Percentiles rank a stretch among this genome's conserved stretches.
Conservation (phyloP, 768 basidiomycete species). For the Panus rudis region DNA sequence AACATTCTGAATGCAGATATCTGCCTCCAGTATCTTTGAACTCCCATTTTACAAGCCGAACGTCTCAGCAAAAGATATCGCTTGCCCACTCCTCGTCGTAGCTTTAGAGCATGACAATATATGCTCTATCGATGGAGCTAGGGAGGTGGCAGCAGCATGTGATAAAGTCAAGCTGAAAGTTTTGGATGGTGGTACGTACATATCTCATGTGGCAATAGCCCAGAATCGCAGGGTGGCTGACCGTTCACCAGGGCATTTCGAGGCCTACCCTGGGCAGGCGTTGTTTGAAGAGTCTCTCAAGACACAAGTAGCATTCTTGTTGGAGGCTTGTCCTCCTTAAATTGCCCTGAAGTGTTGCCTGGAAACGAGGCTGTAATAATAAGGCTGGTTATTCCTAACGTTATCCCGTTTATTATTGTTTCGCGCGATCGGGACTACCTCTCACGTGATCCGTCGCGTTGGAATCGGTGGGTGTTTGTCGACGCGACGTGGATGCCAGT, state of each 20-base stretch:
- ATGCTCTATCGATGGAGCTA: neutral
- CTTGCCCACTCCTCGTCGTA: neutral
- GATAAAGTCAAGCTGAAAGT: neutral
- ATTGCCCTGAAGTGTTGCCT: no score
- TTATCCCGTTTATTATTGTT: no score
- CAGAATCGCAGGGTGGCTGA: neutral
- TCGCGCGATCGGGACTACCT: no score
- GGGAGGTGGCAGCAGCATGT: neutral
- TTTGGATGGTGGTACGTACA: neutral
- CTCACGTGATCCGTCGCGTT: no score
- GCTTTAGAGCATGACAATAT: neutral
- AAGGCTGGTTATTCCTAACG: no score
- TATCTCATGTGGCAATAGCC: neutral
- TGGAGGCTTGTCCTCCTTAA: neutral
- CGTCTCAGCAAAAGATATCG: neutral
- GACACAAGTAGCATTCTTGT: neutral
- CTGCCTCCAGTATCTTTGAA: neutral
- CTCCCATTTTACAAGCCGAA: neutral
- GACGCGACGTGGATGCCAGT: no score
- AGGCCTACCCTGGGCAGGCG: neutral
- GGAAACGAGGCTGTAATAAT: no score
- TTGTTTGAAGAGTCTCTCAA: neutral
- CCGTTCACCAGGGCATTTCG: neutral
- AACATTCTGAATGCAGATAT: neutral
- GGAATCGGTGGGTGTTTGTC: no score